A percentile compares a stretch with the other conserved stretches of the same genome.
These are phyloP conservation scores for Hypoxylon sp. DNA, from an alignment of 2,329 filamentous ascomycete genomes.

Conservation along the genomic window DNA sequence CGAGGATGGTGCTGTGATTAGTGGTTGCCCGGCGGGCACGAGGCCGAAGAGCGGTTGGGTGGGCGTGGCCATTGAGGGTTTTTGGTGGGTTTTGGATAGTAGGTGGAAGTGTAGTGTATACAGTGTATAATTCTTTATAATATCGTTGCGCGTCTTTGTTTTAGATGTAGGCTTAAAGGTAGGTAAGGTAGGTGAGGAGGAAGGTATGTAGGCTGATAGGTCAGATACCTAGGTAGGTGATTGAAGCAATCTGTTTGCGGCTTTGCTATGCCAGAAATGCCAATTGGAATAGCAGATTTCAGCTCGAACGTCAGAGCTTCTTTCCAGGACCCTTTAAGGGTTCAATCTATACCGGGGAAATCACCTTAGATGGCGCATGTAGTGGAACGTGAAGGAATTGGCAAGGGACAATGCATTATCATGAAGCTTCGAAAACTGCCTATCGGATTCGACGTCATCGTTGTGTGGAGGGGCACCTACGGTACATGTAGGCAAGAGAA, in stretches of 20 bases:
- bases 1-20: conserved; percentile 69
- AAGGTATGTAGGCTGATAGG: not conserved
- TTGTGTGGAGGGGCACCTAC: conserved; percentile 29
- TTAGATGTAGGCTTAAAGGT: not conserved
- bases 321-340: conserved; percentile 1
- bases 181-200: not conserved
- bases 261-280: not conserved
- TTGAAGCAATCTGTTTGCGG: conserved; percentile 5
- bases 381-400: conserved; percentile 9
- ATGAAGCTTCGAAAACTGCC: conserved; percentile 28
- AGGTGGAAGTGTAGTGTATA: not conserved
- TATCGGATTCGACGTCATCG: conserved; percentile 39
- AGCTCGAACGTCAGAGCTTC: not conserved
- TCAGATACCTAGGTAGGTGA: not conserved
- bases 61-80: not conserved
- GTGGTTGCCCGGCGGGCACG: conserved; percentile 72
- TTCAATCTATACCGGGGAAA: not conserved
- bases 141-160: not conserved
- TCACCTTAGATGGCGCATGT: not conserved
- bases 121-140: not conserved
- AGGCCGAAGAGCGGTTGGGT: conserved; percentile 69
- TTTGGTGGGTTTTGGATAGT: not conserved
- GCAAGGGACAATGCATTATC: not conserved
- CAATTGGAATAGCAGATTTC: not conserved
- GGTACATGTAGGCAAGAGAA: conserved; percentile 15